A percentile compares a stretch with the other conserved stretches of the same genome.
Conservation (phyloP, 2,329 filamentous ascomycete species). For the Cryphonectria japonica region DNA sequence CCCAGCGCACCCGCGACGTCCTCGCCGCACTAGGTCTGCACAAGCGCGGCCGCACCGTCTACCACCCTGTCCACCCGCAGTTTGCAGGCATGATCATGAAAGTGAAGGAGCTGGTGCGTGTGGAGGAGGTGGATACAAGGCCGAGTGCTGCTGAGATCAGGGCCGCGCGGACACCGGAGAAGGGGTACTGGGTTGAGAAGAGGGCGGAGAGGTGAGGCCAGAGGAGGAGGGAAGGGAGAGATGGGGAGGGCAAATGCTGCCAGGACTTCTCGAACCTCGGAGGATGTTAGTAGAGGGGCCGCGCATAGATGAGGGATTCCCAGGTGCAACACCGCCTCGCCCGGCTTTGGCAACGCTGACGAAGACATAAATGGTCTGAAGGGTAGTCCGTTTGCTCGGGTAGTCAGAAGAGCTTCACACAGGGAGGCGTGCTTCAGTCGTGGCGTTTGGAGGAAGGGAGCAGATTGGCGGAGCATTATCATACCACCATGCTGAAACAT, state of each 20-base stretch:
- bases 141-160: conserved; percentile 71
- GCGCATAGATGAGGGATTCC: no score
- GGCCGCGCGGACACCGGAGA: conserved; percentile 72
- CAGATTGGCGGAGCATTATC: not conserved
- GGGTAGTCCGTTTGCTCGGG: not conserved
- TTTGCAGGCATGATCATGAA: conserved; percentile 90
- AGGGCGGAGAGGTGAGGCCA: conserved; percentile 40
- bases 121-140: conserved; percentile 72
- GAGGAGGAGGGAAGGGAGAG: conserved; percentile 27
- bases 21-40: conserved; percentile 84
- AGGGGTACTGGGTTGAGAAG: conserved; percentile 80
- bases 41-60: conserved; percentile 84
- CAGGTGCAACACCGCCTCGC: no score
- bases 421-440: not conserved
- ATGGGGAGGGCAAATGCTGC: no score
- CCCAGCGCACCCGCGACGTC: conserved; percentile 76
- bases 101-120: conserved; percentile 88
- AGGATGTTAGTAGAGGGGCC: no score
- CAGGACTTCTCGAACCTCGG: not conserved
- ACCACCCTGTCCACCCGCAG: conserved; percentile 80
- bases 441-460: not conserved
- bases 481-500: not conserved
- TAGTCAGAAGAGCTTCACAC: not conserved
- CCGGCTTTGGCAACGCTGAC: no score
- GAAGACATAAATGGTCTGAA: not conserved